These are phyloP conservation scores for Massariosphaeria phaeospora DNA, from an alignment of 495 filamentous ascomycete species.

Conservation along the genomic window DNA sequence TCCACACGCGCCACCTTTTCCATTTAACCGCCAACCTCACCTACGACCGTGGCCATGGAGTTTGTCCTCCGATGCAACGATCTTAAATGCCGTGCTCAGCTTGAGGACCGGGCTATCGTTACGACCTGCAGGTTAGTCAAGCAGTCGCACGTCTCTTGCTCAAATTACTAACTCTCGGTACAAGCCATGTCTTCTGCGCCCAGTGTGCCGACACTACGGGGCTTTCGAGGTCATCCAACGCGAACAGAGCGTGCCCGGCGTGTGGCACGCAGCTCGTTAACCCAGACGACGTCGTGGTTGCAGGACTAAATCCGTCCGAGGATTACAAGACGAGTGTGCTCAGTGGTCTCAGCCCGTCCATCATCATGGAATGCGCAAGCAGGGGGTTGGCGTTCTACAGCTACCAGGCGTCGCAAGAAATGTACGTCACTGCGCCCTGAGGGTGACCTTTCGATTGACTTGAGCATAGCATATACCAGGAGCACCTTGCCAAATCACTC, in stretches of 20 bases:
- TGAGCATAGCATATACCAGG: slow-evolving; percentile 69
- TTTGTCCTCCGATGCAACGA: slow-evolving; percentile 73
- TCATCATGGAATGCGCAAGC: slow-evolving; percentile 87
- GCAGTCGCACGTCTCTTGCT: not conserved
- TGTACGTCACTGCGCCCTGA: slow-evolving; percentile 48
- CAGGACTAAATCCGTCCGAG: slow-evolving; percentile 76
- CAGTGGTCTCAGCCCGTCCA: slow-evolving; percentile 74
- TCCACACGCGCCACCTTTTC: not conserved
- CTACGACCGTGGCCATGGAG: slow-evolving; percentile 49
- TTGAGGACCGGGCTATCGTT: slow-evolving; percentile 74
- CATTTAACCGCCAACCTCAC: not conserved
- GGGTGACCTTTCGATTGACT: not conserved
- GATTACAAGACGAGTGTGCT: slow-evolving; percentile 92
- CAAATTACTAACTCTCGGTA: slow-evolving; percentile 15
- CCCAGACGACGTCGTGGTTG: slow-evolving; percentile 72
- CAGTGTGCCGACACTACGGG: slow-evolving; percentile 66
- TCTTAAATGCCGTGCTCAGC: slow-evolving; percentile 67
- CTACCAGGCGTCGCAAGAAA: slow-evolving; percentile 87
- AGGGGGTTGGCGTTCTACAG: slow-evolving; percentile 82
- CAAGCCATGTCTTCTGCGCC: slow-evolving; percentile 84
- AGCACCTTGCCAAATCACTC: slow-evolving; percentile 64
- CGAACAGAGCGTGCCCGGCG: slow-evolving; percentile 69
- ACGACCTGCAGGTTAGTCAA: slow-evolving; percentile 76
- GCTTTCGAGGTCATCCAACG: slow-evolving; percentile 54
- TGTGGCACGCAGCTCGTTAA: slow-evolving; percentile 65